Base-by-base conservation (phyloP, 176 grass and related monocot genomes). In the Avena atlantica region DNA sequence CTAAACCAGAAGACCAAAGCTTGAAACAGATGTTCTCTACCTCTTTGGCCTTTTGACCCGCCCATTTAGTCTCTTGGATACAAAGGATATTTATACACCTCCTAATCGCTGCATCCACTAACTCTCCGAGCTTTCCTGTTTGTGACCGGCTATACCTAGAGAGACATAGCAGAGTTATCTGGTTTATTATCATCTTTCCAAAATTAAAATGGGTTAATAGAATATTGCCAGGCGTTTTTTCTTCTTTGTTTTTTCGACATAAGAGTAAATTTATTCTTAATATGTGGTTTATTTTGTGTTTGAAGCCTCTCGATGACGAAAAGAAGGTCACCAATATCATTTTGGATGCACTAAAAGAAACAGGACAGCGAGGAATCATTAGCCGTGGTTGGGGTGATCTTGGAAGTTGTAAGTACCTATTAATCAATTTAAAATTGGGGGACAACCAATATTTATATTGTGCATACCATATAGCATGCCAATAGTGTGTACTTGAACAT, bases 271-370 rank as follows among this genome's bases (percentile, higher is more conserved):
- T 83, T 42, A 78, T 89, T 81, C 63, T 88, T 19, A 78, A 81
- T 82, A 79, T 48, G 74, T 73, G 9, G 34, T 76, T 71, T 78
- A 58, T 91, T 51, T 79, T 86, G 21, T 87, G 50, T 77, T 77
- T 72, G 42, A 96, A 98, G 96, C 96, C 96, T 90, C 92, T 98
- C 79, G 96, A 92, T 78, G 92, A 98, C 93, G 93, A 91, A 80
- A 95, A 94, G 83, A 98, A 90, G 84, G 93, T 94, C 82, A 96
- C 89, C 51, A n/a, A 85, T 40, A 85, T 96, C 80, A 96, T 96
- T 86, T 80, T 98, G 71, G 92, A 94, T 58, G 97, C 94, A 15
- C 85, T 98, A 70, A 96, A 92, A 90, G 93, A 94, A 89, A 93
- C 85, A 57, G 97, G 97, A 80, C 97, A 98, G 53, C 90, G 94